phyloP scores from a whole-genome alignment of 148 eudicot species.

The Dianthus caryophyllus region DNA sequence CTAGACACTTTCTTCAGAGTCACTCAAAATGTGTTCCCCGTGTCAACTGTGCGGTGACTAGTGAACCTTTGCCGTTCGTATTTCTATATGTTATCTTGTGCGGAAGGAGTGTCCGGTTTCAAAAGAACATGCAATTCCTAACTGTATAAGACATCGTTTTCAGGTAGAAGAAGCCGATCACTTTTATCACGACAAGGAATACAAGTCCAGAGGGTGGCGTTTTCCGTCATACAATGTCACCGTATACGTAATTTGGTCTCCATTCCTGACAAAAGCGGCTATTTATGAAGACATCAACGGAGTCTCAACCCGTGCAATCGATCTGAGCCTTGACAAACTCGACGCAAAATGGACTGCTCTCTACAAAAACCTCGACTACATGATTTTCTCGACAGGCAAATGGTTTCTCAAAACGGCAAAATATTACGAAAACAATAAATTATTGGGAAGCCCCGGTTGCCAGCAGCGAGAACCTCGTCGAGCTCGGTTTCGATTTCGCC shows the following conservation, averaged over 20 bases:
- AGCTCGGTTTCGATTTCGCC: slow-evolving; percentile 41
- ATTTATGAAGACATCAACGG: slow-evolving; percentile 59
- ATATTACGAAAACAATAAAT: slow-evolving; percentile 39
- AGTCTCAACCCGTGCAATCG: slow-evolving; percentile 44
- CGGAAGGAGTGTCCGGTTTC: neutral
- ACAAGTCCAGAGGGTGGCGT: slow-evolving; percentile 50
- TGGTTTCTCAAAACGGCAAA: slow-evolving; percentile 54
- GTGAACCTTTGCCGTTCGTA: too few species aligned
- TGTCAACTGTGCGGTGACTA: too few species aligned
- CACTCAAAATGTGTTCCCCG: too few species aligned
- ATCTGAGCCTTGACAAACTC: slow-evolving; percentile 55
- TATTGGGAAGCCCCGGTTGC: slow-evolving; percentile 54
- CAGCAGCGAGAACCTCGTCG: slow-evolving; percentile 27
- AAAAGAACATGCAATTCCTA: neutral
- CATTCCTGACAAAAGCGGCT: slow-evolving; percentile 56
- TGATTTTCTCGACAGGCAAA: slow-evolving; percentile 57
- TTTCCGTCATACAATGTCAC: slow-evolving; percentile 57
- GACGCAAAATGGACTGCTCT: slow-evolving; percentile 41
- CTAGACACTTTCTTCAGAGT: too few species aligned
- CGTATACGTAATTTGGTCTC: slow-evolving; percentile 61
- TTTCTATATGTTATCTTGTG: too few species aligned
- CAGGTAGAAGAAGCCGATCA: slow-evolving; percentile 59
- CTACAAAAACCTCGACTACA: slow-evolving; percentile 41
- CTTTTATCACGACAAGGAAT: slow-evolving; percentile 56
- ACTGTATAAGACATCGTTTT: slow-evolving; percentile 7